Base-by-base conservation (phyloP, 2,329 filamentous ascomycete genomes). In the Cladosporium sp. region DNA sequence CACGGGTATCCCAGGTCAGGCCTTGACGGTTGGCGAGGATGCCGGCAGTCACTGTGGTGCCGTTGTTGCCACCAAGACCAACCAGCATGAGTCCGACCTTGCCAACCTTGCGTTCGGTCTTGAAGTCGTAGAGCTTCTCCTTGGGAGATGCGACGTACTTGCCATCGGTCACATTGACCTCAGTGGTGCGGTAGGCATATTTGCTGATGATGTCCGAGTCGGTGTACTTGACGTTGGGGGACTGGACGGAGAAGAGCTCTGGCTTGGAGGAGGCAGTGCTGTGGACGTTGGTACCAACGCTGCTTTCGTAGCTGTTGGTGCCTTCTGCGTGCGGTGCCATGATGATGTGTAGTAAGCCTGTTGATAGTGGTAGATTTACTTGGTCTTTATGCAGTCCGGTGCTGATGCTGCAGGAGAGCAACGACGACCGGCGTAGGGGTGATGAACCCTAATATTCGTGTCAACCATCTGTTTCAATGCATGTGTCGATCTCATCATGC, bases 1-100 rank as follows among this genome's bases (percentile, higher is more conserved):
- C 91, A 70, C 93, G 92, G 68, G 94, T 97, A 64, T 97, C 90
- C 94, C 94, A 99, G 61, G 81, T 80, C 59, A 97, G 83, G 59
- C 85, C 83, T 67, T 87, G 89, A 72, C 90, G 89, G 78, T 99
- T 99, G 77, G 93, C 94, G 73, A 99, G 83, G 76, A 99, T 96
- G 74, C 93, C 94, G 61, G 94, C 94, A 60, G 94, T 97, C 62
- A 99, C 91, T 58, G 94, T 99, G 65, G 91, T 91, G 65, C 94
- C 94, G 73, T 99, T 99, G 85, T 99, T 99, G 71, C 94, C 94
- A 76, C 94, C 94, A 86, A 89, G 93, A 63, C 94, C 94, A 65
- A 99, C 93, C 65, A 99, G 83, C 94, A 99, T 97, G 80, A 97
- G 84, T 71, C 94, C 94, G 66, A 91, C 84, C 82, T 93, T 96